These are phyloP conservation scores for Agaricus blazei DNA, from an alignment of 768 basidiomycete genomes.

Conservation along the genomic window DNA sequence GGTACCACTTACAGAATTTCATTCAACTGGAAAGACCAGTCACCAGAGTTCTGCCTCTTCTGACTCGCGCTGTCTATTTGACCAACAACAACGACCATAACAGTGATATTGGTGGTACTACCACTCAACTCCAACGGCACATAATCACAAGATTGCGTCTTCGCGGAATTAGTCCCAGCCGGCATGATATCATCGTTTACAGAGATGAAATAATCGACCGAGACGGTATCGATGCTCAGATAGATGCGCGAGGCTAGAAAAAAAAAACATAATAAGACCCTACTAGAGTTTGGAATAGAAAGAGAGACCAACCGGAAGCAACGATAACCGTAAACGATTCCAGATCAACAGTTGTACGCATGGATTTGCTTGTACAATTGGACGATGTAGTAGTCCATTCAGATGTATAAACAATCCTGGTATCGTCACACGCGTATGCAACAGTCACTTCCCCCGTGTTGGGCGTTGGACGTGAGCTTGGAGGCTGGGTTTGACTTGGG, in stretches of 20 bases:
- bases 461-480: too few relatives aligned
- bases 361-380: background rate
- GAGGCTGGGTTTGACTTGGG: too few relatives aligned
- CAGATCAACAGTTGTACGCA: background rate
- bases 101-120: background rate
- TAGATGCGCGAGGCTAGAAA: background rate
- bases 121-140: background rate
- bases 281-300: too few relatives aligned
- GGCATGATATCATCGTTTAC: background rate
- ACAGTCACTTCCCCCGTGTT: too few relatives aligned
- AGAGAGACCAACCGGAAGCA: background rate
- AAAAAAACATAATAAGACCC: background rate
- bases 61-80: background rate
- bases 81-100: slow-evolving; percentile 6
- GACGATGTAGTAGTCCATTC: background rate
- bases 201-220: slow-evolving; percentile 1
- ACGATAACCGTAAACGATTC: slow-evolving; percentile 8
- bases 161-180: background rate
- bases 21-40: background rate
- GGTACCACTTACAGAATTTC: too few relatives aligned
- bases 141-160: background rate
- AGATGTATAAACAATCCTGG: background rate
- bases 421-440: too few relatives aligned
- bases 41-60: background rate
- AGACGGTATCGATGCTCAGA: slow-evolving; percentile 2